Conservation (phyloP, 75 land plant species). For the Larix kaempferi region DNA sequence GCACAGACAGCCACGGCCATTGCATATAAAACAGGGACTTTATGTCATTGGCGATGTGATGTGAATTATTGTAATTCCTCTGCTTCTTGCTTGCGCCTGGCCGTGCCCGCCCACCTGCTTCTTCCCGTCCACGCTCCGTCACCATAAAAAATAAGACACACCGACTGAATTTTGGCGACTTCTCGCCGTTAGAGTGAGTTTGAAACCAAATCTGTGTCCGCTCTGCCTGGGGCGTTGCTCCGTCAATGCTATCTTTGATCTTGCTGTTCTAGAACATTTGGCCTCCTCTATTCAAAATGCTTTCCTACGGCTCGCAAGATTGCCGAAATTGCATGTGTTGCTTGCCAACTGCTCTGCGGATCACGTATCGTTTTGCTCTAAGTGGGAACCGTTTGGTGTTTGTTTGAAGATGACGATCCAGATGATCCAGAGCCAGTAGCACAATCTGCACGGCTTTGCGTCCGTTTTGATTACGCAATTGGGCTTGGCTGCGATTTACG, state of each 20-base stretch:
- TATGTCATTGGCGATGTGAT: no score
- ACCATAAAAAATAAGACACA: background rate
- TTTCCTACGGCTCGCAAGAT: background rate
- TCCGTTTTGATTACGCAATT: background rate
- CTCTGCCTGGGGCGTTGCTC: background rate
- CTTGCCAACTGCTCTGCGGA: background rate
- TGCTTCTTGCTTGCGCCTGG: background rate
- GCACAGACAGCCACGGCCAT: background rate
- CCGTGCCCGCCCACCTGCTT: background rate
- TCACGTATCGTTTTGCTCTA: background rate
- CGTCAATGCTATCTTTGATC: background rate
- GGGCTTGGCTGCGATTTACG: background rate
- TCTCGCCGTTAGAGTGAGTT: slow-evolving; percentile 3
- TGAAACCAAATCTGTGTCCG: slow-evolving; percentile 7
- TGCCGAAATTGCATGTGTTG: background rate
- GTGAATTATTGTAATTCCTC: background rate
- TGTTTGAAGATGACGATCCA: background rate
- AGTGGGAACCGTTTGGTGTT: slow-evolving; percentile 1
- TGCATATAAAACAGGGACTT: background rate
- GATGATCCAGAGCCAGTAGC: background rate
- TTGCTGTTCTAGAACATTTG: background rate
- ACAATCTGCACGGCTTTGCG: background rate
- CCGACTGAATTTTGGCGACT: background rate
- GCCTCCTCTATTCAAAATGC: background rate
- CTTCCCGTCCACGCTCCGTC: slow-evolving; percentile 10